Evolutionary conservation across 345 rosid species (phyloP), one percentile per base, ranked within the genome.

Genomic region (Carallia pectinifolia): DNA sequence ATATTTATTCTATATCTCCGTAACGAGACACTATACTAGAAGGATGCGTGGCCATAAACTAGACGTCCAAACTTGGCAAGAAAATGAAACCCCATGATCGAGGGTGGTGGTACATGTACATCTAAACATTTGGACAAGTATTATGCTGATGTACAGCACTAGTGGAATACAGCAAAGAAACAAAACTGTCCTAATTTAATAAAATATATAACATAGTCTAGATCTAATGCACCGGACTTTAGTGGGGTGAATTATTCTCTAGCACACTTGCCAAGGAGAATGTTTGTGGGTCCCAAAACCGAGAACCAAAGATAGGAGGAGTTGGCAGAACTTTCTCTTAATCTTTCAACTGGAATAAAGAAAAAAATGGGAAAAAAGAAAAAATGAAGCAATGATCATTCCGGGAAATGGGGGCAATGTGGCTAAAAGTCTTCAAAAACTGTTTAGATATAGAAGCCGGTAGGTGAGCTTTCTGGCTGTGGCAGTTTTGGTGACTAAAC

Each of bases 111-210:
- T 38, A 18, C 61, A 61, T 40, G 69, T 38, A 23, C 23, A 23
- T 23, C 23, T 23, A 23, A 77, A 62, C 77, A 61, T 17, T 31
- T 50, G 62, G 12, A 68, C 58, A 70, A 40, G 65, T 59, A 39
- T 52, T 54, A 59, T 64, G 33, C 50, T 44, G 50, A 53, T 74
- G 65, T 71, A 71, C 23, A 36, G 23, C 29, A 2, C 16, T 44
- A 76, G 86, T 82, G 86, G 74, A 62, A 70, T 81, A 78, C 83
- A 80, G 82, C 83, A 60, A 74, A 70, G 77, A 72, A 66, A 68
- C 76, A 64, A 74, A 74, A 69, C 34, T 37, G 66, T 65, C 71
- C 17, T 65, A 67, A 67, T 37, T 58, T 19, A 38, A 44, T 19
- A 38, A 44, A 44, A 44, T 44, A 44, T 44, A 2, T 13, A 44